Conservation (phyloP, 139 green algal species). For the Tetradesmus obliquus region DNA sequence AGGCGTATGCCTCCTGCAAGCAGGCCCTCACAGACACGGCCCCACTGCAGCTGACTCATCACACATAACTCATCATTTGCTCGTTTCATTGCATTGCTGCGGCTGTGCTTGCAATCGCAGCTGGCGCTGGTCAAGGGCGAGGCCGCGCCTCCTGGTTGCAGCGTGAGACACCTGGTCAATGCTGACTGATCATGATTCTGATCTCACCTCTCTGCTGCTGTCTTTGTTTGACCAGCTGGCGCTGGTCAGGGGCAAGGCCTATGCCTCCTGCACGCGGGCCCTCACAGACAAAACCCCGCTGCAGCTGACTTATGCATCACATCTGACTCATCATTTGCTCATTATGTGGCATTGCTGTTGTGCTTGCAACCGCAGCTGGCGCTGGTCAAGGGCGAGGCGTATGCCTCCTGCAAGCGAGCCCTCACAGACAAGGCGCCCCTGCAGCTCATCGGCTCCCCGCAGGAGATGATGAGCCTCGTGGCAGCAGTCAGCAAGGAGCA, state of each 20-base stretch:
- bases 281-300: slow-evolving; percentile 37
- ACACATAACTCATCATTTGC: too few relatives aligned
- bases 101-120: slow-evolving; percentile 2
- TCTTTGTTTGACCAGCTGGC: too few relatives aligned
- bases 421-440: slow-evolving; percentile 38
- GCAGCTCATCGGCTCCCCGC: slow-evolving; percentile 56
- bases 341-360: not conserved
- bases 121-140: slow-evolving; percentile 34
- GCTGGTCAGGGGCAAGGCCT: too few relatives aligned
- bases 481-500: slow-evolving; percentile 62
- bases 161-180: too few relatives aligned
- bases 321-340: too few relatives aligned
- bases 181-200: too few relatives aligned
- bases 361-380: not conserved
- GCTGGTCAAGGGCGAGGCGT: slow-evolving; percentile 41
- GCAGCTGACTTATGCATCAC: too few relatives aligned
- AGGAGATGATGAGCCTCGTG: slow-evolving; percentile 72
- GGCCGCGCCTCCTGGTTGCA: too few relatives aligned
- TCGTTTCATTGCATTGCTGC: not conserved
- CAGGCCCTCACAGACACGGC: slow-evolving; percentile 18
- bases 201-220: too few relatives aligned
- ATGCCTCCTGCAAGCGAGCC: slow-evolving; percentile 22
- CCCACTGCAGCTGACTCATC: not conserved
- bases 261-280: slow-evolving; percentile 20
- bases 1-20: slow-evolving; percentile 44